These are phyloP conservation scores for Aureobasidium subglaciale DNA, from an alignment of 2,329 filamentous ascomycete genomes.

Conservation along the genomic window DNA sequence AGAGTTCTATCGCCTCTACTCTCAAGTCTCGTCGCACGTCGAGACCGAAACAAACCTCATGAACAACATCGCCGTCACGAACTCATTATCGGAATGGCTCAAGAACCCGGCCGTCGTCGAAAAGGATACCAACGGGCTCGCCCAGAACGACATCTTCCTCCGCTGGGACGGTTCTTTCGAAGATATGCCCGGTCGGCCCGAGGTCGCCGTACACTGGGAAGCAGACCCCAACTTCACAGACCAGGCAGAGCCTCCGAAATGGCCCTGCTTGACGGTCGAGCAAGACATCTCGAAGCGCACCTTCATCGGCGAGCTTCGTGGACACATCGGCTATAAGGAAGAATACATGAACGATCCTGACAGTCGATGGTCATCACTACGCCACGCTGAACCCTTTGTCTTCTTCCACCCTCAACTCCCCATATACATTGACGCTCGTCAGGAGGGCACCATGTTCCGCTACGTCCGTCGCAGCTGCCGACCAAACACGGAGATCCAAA, in stretches of 20 bases:
- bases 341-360: constrained; percentile 40
- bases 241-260: constrained; percentile 56
- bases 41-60: constrained; percentile 68
- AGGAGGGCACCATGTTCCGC: constrained; percentile 76
- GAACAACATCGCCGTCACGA: constrained; percentile 66
- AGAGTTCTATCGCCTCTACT: constrained; percentile 61
- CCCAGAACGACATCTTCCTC: constrained; percentile 63
- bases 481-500: constrained; percentile 83
- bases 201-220: constrained; percentile 46
- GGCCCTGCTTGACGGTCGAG: constrained; percentile 59
- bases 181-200: constrained; percentile 46
- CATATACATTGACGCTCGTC: constrained; percentile 85
- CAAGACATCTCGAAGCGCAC: constrained; percentile 44
- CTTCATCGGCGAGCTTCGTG: constrained; percentile 66
- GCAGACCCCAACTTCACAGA: constrained; percentile 42
- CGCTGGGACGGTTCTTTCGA: constrained; percentile 50
- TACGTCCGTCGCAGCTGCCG: constrained; percentile 89
- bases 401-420: constrained; percentile 76
- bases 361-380: constrained; percentile 41
- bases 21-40: constrained; percentile 28
- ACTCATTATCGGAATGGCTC: constrained; percentile 70
- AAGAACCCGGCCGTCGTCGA: constrained; percentile 63
- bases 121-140: constrained; percentile 57
- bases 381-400: constrained; percentile 47
- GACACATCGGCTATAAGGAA: constrained; percentile 40